phyloP scores from a whole-genome alignment of 2,329 filamentous ascomycete species.

The Davidsoniella australis region DNA sequence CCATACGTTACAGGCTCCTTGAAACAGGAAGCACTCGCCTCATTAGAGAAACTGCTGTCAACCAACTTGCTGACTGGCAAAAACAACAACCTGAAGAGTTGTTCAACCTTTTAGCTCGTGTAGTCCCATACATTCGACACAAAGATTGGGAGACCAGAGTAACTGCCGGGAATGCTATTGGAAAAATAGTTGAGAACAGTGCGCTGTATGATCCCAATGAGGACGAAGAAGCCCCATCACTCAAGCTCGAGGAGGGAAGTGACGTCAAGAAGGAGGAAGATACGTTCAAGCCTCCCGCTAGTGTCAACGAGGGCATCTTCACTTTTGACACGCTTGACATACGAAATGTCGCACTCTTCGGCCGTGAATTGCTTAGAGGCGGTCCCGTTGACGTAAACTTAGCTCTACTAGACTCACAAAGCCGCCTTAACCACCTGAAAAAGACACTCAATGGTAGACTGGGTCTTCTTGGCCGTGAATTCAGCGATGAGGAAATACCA shows the following conservation, averaged over 20 bases:
- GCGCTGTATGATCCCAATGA: conserved; percentile 76
- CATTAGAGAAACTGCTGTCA: conserved; percentile 91
- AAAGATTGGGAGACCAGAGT: conserved; percentile 95
- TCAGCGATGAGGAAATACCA: conserved; percentile 65
- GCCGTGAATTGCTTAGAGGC: conserved; percentile 69
- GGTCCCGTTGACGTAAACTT: conserved; percentile 75
- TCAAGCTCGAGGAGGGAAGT: conserved; percentile 18
- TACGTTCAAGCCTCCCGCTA: neutral
- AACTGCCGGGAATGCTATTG: conserved; percentile 83
- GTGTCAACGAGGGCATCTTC: conserved; percentile 17
- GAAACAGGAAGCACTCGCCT: conserved; percentile 94
- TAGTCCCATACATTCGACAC: conserved; percentile 87
- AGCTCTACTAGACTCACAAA: conserved; percentile 62
- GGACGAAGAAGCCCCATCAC: conserved; percentile 32
- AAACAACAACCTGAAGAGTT: conserved; percentile 95
- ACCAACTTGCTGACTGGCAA: conserved; percentile 93
- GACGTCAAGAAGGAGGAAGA: conserved; percentile 46
- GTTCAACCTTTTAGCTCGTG: conserved; percentile 82
- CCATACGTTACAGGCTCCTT: conserved; percentile 25
- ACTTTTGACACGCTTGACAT: conserved; percentile 61
- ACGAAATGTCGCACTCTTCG: conserved; percentile 60
- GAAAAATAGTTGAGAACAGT: conserved; percentile 83
- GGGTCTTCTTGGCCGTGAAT: conserved; percentile 67
- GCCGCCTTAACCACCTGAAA: conserved; percentile 72
- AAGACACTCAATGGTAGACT: conserved; percentile 70